A percentile compares a stretch with the other conserved stretches of the same genome.
Conservation (phyloP, 2,329 filamentous ascomycete species). For the Monosporascus cannonballus region DNA sequence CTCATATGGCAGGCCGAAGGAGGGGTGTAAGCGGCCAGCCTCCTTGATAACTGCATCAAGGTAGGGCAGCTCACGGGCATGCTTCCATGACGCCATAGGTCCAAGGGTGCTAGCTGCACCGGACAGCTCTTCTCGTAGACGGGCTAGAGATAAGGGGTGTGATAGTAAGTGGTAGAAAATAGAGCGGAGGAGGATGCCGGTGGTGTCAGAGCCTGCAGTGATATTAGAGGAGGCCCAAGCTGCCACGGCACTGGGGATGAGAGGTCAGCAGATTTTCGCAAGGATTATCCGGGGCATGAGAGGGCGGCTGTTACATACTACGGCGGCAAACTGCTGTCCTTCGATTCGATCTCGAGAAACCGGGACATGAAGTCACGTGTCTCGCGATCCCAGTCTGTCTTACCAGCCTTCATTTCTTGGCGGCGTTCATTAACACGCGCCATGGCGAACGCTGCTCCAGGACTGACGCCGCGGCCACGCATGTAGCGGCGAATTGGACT, state of each 20-base stretch:
- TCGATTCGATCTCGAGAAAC: constrained; percentile 3
- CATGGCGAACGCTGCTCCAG: constrained; percentile 1
- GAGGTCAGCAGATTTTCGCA: not conserved
- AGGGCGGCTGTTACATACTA: constrained; percentile 8
- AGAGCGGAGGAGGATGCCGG: constrained; percentile 6
- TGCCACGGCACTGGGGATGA: constrained; percentile 12
- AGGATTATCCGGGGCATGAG: too few species aligned
- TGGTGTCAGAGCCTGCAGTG: constrained; percentile 8
- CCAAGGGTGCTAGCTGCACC: constrained; percentile 3
- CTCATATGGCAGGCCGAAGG: constrained; percentile 53
- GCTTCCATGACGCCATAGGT: constrained; percentile 3
- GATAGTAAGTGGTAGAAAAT: constrained; percentile 7
- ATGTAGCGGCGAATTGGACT: constrained; percentile 3
- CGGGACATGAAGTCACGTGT: constrained; percentile 9
- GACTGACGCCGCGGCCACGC: not conserved
- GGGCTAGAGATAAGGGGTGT: constrained; percentile 1
- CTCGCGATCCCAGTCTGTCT: not conserved
- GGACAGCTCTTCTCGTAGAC: constrained; percentile 5
- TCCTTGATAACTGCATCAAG: constrained; percentile 61
- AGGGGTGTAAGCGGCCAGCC: constrained; percentile 56
- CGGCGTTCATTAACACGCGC: constrained; percentile 1
- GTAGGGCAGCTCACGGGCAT: constrained; percentile 39
- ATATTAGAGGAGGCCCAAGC: constrained; percentile 27
- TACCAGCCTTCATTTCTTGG: not conserved
- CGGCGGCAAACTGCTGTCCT: constrained; percentile 4